Evolutionary conservation across 441 rosid genomes (phyloP).

Genomic region (Manihot esculenta): DNA sequence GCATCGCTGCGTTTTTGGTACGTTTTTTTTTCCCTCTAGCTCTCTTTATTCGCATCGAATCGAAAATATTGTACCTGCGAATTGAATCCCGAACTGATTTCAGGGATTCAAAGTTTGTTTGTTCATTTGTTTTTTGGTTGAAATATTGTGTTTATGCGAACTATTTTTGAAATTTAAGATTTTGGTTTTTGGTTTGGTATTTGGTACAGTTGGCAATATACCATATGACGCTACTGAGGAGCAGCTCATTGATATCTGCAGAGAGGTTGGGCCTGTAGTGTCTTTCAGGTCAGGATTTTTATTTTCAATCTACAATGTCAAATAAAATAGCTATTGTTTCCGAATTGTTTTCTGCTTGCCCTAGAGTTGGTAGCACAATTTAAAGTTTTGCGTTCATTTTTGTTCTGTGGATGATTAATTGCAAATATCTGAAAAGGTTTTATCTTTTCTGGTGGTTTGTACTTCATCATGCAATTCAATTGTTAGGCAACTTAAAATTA

Average conservation of each 20-base stretch:
- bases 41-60: neutral
- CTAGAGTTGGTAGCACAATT: neutral
- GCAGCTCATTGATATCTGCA: slow-evolving; percentile 88
- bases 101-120: neutral
- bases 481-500: neutral
- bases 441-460: slow-evolving; percentile 1
- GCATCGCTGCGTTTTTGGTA: slow-evolving; percentile 98
- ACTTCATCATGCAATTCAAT: neutral
- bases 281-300: slow-evolving; percentile 78
- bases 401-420: neutral
- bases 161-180: neutral
- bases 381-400: neutral
- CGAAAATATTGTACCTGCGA: neutral
- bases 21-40: slow-evolving; percentile 14
- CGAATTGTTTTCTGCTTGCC: neutral
- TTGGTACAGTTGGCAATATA: slow-evolving; percentile 81
- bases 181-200: slow-evolving; percentile 13
- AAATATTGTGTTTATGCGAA: too few relatives aligned
- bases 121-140: neutral
- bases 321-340: neutral
- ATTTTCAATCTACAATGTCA: neutral
- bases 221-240: slow-evolving; percentile 98
- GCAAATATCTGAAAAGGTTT: neutral
- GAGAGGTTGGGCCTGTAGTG: slow-evolving; percentile 96
- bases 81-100: slow-evolving; percentile 5